Percentiles rank a stretch among this genome's conserved stretches.
Conservation (phyloP, 257 asterid genomes). For the Cinchona pubescens region DNA sequence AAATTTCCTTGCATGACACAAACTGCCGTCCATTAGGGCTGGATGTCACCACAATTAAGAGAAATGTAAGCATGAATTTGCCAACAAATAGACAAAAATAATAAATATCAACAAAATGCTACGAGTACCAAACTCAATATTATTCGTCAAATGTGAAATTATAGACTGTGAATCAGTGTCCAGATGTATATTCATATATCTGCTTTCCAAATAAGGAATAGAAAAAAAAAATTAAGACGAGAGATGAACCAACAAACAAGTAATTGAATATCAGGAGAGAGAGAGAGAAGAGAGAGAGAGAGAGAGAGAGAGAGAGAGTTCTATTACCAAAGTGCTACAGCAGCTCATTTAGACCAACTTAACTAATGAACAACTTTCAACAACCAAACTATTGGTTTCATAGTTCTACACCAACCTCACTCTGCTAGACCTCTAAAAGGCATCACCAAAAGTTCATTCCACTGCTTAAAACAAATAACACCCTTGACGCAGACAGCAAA, state of each 20-base stretch:
- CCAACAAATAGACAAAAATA: neutral
- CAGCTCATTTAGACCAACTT: neutral
- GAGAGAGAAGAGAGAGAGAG: neutral
- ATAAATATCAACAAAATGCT: neutral
- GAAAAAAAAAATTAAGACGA: neutral
- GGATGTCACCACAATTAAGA: conserved; percentile 29
- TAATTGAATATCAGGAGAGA: too few species aligned
- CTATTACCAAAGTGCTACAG: neutral
- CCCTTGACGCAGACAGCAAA: too few species aligned
- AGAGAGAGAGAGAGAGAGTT: neutral
- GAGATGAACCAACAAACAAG: neutral
- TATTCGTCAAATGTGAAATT: neutral
- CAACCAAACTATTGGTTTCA: neutral
- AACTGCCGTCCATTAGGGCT: conserved; percentile 88
- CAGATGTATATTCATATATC: neutral
- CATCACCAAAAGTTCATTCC: neutral
- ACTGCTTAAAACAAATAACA: too few species aligned
- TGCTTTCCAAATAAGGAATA: neutral
- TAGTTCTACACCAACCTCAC: neutral
- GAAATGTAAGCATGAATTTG: conserved; percentile 9
- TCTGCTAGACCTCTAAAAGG: neutral
- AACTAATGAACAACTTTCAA: neutral
- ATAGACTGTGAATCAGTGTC: neutral
- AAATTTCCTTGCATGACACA: conserved; percentile 68
- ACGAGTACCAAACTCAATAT: neutral